A percentile compares a stretch with the other conserved stretches of the same genome.
phyloP scores from a whole-genome alignment of 1,284 basidiomycete species.

The Apiotrichum gracile region DNA sequence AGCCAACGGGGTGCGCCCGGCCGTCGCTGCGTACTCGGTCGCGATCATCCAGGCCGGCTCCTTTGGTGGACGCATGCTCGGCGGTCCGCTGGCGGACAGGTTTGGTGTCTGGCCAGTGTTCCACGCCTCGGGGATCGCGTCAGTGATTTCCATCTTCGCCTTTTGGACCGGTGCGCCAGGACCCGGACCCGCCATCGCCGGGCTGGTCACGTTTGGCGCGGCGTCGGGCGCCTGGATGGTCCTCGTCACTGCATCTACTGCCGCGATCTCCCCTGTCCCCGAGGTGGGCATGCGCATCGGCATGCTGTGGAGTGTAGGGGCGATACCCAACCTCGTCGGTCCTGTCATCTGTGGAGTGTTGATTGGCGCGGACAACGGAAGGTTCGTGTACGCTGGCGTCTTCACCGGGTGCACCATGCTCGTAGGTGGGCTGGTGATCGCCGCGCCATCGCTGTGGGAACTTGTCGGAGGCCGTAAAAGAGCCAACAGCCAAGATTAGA shows the following conservation, averaged over 20 bases:
- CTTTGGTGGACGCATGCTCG: slow-evolving; percentile 2
- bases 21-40: slow-evolving; percentile 6
- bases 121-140: neutral
- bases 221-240: slow-evolving; percentile 37
- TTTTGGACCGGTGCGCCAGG: slow-evolving; percentile 24
- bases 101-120: slow-evolving; percentile 11
- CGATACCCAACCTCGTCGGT: slow-evolving; percentile 20
- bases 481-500: too few relatives aligned
- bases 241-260: slow-evolving; percentile 36
- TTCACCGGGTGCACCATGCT: slow-evolving; percentile 26
- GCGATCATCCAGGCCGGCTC: slow-evolving; percentile 6
- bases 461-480: too few relatives aligned
- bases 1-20: neutral
- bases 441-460: neutral
- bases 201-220: slow-evolving; percentile 33
- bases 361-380: slow-evolving; percentile 13
- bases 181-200: slow-evolving; percentile 23
- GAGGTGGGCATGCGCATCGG: slow-evolving; percentile 43
- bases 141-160: slow-evolving; percentile 1
- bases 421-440: neutral
- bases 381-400: slow-evolving; percentile 32
- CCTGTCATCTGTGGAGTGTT: slow-evolving; percentile 16
- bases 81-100: slow-evolving; percentile 6
- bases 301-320: slow-evolving; percentile 32
- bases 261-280: slow-evolving; percentile 32